phyloP scores from a whole-genome alignment of 345 rosid genomes.

The Gossypium bickii region DNA sequence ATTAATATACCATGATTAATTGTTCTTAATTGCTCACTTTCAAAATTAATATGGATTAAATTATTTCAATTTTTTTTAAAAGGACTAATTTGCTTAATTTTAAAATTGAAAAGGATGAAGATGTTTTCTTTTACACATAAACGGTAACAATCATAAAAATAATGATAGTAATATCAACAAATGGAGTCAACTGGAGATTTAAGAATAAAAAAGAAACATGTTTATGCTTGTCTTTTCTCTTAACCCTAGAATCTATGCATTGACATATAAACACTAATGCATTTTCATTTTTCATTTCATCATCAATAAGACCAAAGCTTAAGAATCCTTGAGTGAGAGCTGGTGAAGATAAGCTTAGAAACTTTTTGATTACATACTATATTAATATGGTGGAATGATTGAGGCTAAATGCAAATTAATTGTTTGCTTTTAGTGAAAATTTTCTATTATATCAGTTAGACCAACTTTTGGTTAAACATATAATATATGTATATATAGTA shows the following conservation, averaged over 20 bases:
- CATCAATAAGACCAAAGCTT: conserved; percentile 45
- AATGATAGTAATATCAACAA: background rate
- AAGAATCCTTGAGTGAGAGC: conserved; percentile 42
- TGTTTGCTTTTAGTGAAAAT: background rate
- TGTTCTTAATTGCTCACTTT: too few relatives aligned
- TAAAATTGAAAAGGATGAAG: too few relatives aligned
- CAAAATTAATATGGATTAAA: too few relatives aligned
- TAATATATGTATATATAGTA: background rate
- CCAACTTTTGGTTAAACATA: conserved; percentile 1
- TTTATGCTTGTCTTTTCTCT: conserved; percentile 70
- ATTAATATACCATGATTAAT: too few relatives aligned
- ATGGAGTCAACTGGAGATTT: conserved; percentile 28
- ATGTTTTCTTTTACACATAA: too few relatives aligned
- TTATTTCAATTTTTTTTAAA: too few relatives aligned
- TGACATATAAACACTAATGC: conserved; percentile 17
- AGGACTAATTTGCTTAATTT: too few relatives aligned
- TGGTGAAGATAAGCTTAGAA: conserved; percentile 45
- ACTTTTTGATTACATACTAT: conserved; percentile 12
- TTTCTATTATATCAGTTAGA: background rate
- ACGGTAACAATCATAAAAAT: too few relatives aligned
- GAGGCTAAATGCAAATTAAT: conserved; percentile 5
- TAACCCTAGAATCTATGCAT: conserved; percentile 59
- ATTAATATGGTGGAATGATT: background rate
- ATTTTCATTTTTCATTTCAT: conserved; percentile 18
- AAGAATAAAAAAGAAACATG: conserved; percentile 26